phyloP scores from a whole-genome alignment of 2,329 filamentous ascomycete genomes.

The Chaetothyriales sp. region DNA sequence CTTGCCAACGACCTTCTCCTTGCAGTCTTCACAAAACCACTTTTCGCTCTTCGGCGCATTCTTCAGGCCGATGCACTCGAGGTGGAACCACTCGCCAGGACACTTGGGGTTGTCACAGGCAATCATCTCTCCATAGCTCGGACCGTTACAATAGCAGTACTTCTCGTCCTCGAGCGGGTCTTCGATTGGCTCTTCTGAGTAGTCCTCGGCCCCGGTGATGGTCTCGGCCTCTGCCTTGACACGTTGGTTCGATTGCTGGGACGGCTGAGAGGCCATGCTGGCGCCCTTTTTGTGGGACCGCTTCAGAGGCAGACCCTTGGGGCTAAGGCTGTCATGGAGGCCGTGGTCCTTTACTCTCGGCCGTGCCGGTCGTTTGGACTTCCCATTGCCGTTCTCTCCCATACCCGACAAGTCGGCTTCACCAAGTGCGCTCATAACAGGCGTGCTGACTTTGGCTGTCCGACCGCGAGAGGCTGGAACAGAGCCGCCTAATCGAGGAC shows the following conservation, averaged over 20 bases:
- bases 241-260: constrained; percentile 3
- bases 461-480: constrained; percentile 17
- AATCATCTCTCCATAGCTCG: constrained; percentile 75
- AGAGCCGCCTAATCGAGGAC: not conserved
- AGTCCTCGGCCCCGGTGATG: not conserved
- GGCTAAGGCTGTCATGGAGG: constrained; percentile 16
- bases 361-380: constrained; percentile 12
- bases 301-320: constrained; percentile 19
- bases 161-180: constrained; percentile 30
- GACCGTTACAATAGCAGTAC: constrained; percentile 67
- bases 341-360: constrained; percentile 17
- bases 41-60: constrained; percentile 66
- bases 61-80: constrained; percentile 65
- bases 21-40: constrained; percentile 73
- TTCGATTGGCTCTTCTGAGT: not conserved
- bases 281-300: constrained; percentile 25
- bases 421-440: constrained; percentile 24
- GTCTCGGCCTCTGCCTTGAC: constrained; percentile 20
- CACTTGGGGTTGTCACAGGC: constrained; percentile 62
- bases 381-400: constrained; percentile 4
- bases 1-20: constrained; percentile 38
- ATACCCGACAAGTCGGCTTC: constrained; percentile 18
- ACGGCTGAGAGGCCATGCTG: constrained; percentile 14
- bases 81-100: constrained; percentile 66
- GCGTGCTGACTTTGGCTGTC: constrained; percentile 28